Evolutionary conservation across 1,139 yeast genomes (phyloP).

Genomic region (Saccharomyces hybrid): DNA sequence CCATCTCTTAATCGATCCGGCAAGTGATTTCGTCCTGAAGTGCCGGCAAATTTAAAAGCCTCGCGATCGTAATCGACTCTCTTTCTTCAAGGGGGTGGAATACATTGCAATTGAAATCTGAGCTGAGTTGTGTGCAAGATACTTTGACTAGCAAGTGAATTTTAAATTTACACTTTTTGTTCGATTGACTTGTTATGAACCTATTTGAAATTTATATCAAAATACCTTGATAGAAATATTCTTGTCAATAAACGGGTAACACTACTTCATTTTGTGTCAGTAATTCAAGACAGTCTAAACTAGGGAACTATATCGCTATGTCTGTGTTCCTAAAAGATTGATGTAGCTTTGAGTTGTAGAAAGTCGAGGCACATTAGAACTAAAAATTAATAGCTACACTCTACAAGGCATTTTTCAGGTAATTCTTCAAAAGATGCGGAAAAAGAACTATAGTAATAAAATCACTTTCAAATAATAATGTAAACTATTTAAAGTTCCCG

Average conservation of each 20-base stretch:
- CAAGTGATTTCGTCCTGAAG: not conserved
- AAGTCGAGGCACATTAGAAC: not conserved
- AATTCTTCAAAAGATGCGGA: not conserved
- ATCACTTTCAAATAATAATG: not conserved
- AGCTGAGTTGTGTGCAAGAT: not conserved
- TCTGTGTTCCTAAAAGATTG: not conserved
- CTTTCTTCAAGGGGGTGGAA: slow-evolving; percentile 6
- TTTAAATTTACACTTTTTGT: not conserved
- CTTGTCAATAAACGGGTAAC: not conserved
- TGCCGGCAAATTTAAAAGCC: slow-evolving; percentile 2
- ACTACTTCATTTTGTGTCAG: not conserved
- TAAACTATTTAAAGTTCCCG: not conserved
- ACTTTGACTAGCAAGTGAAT: not conserved
- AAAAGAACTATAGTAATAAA: not conserved
- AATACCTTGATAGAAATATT: not conserved
- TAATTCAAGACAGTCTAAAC: not conserved
- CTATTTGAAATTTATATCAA: not conserved
- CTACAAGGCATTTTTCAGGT: too few species aligned
- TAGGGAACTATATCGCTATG: not conserved
- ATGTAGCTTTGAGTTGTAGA: not conserved
- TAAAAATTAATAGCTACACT: not conserved
- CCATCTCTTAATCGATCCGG: not conserved
- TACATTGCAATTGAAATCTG: slow-evolving; percentile 1
- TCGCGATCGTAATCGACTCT: slow-evolving; percentile 2
- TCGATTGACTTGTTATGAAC: not conserved